Conservation (phyloP, 2,329 filamentous ascomycete species). For the Verruconis gallopava region DNA sequence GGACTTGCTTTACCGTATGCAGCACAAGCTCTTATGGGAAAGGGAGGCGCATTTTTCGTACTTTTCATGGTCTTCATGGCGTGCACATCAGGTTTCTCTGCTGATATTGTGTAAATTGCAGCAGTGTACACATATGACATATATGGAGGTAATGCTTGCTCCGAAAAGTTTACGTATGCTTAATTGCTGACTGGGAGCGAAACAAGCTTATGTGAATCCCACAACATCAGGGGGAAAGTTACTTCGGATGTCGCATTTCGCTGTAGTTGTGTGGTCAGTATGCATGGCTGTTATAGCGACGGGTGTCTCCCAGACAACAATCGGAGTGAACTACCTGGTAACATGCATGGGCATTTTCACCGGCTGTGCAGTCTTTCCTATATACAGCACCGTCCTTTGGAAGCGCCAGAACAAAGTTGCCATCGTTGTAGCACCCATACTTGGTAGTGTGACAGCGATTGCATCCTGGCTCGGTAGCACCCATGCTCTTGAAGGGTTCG, state of each 20-base stretch:
- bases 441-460: constrained; percentile 14
- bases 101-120: constrained; percentile 32
- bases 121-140: constrained; percentile 28
- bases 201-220: constrained; percentile 23
- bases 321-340: constrained; percentile 14
- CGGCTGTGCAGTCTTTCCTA: constrained; percentile 18
- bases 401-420: constrained; percentile 16
- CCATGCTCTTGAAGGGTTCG: constrained; percentile 11
- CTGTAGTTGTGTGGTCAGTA: constrained; percentile 23
- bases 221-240: constrained; percentile 20
- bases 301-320: constrained; percentile 19
- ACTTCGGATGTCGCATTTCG: constrained; percentile 22
- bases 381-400: constrained; percentile 21
- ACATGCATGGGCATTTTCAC: constrained; percentile 16
- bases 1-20: constrained; percentile 20
- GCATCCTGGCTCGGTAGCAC: constrained; percentile 12
- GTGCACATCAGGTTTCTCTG: constrained; percentile 31
- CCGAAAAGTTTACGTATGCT: neutral
- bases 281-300: constrained; percentile 18
- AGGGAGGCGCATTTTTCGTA: constrained; percentile 23
- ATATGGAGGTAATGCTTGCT: constrained; percentile 19
- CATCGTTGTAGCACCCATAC: constrained; percentile 14
- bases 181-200: neutral
- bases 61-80: constrained; percentile 36
- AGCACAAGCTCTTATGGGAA: constrained; percentile 23